Base-by-base conservation (phyloP, 108 stramenopile genomes). In the Cyclotella distinguenda region DNA sequence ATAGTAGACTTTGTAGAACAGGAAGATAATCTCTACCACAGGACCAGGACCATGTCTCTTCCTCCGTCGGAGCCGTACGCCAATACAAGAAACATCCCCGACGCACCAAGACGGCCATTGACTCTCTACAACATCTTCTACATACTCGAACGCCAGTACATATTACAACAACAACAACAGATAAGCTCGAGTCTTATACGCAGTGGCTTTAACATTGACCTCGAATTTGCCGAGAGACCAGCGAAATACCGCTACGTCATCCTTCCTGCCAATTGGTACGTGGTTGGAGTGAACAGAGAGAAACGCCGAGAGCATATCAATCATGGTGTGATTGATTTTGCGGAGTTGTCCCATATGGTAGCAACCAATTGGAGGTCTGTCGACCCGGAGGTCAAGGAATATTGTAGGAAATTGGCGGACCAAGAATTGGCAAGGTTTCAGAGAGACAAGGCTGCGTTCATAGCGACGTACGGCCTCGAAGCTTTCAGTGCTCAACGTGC, bases 81-180 rank as follows among this genome's bases (percentile, higher is more conserved):
- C n/a, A n/a, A n/a, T n/a, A n/a, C n/a, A n/a, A n/a, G n/a, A n/a
- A n/a, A n/a, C 56, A 57, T 57, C 22, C 56, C 56, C 18, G 36
- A 34, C 1, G 22, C 23, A 11, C 56, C 56, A 12, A 36, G 22
- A 25, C 56, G 56, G 23, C 56, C 56, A 25, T 57, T 57, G 36
- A 57, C 56, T 21, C n/a, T 36, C 3, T 57, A 39, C 38, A 57
- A 57, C 23, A 34, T 57, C 38, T 57, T 57, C n/a, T 38, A 13
- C 15, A 57, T 57, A 18, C 56, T 57, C 1, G 56, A 57, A 27
- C 23, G 56, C 19, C 23, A 22, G 6, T 57, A 57, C 56, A 57
- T 57, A 12, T 16, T 57, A 1, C 56, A 57, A 36, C 35, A 57
- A 30, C 13, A 52, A 19, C 21, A 48, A 21, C 21, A 48, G 23